Percentiles rank a stretch among this genome's conserved stretches.
phyloP scores from a whole-genome alignment of 495 filamentous ascomycete species.

The Hypoxylon crocopeplum region DNA sequence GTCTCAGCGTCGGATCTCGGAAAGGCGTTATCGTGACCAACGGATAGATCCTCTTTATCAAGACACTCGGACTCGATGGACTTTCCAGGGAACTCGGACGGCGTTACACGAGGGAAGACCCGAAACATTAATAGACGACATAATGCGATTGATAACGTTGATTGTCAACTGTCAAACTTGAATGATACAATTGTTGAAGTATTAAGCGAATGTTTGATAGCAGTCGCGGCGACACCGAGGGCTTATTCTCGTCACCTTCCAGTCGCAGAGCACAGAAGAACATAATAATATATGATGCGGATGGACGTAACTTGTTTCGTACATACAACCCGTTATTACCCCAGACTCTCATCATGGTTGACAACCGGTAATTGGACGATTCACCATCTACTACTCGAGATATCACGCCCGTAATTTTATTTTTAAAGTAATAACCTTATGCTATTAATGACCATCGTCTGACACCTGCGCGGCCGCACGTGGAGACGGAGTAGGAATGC shows the following conservation, averaged over 20 bases:
- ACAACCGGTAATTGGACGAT: conserved; percentile 7
- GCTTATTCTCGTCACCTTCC: not conserved
- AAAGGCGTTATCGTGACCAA: conserved; percentile 23
- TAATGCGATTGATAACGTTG: conserved; percentile 24
- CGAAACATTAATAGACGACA: conserved; percentile 30
- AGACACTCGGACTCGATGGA: conserved; percentile 27
- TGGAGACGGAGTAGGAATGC: conserved; percentile 11
- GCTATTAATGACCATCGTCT: conserved; percentile 18
- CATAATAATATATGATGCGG: too few species aligned
- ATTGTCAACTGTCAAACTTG: conserved; percentile 21
- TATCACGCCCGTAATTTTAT: conserved; percentile 23
- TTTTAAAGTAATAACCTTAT: conserved; percentile 22
- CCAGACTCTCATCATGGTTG: conserved; percentile 18
- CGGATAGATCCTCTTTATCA: conserved; percentile 35
- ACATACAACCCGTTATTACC: too few species aligned
- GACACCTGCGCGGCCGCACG: conserved; percentile 24
- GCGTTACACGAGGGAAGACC: conserved; percentile 9
- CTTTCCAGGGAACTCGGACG: conserved; percentile 4
- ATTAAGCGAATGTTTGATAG: not conserved
- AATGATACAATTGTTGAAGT: conserved; percentile 8
- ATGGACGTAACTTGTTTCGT: too few species aligned
- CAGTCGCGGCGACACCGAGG: not conserved
- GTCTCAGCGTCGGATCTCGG: conserved; percentile 33
- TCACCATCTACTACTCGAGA: conserved; percentile 9
- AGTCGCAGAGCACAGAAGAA: not conserved